Evolutionary conservation across 768 basidiomycete species (phyloP).

Genomic region (Mycena capillaripes): DNA sequence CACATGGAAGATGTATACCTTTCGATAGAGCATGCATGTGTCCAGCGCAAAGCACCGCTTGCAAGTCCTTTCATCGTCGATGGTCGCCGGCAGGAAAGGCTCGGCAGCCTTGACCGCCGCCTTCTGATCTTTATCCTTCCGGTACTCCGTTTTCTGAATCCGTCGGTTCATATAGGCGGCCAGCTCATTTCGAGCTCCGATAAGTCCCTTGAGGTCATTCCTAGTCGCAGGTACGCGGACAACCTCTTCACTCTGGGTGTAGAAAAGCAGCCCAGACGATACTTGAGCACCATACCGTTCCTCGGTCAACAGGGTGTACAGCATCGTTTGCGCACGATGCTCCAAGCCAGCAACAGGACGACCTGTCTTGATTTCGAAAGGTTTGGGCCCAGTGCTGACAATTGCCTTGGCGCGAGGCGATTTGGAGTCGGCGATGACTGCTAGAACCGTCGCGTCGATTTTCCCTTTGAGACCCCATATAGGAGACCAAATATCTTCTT

Average conservation of each 20-base stretch:
- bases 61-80: slow-evolving; percentile 86
- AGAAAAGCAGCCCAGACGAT: slow-evolving; percentile 89
- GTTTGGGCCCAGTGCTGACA: slow-evolving; percentile 63
- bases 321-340: slow-evolving; percentile 97
- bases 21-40: slow-evolving; percentile 94
- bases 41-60: slow-evolving; percentile 87
- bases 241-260: slow-evolving; percentile 92
- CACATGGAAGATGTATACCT: slow-evolving; percentile 57
- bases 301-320: slow-evolving; percentile 91
- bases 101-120: slow-evolving; percentile 42
- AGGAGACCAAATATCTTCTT: slow-evolving; percentile 99
- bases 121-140: background rate
- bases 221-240: slow-evolving; percentile 83
- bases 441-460: slow-evolving; percentile 90
- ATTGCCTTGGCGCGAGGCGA: slow-evolving; percentile 39
- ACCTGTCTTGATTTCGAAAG: slow-evolving; percentile 98
- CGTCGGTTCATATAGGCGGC: slow-evolving; percentile 81
- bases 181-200: slow-evolving; percentile 88
- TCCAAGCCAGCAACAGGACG: slow-evolving; percentile 82
- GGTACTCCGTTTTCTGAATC: slow-evolving; percentile 37
- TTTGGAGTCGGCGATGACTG: slow-evolving; percentile 67
- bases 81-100: slow-evolving; percentile 87
- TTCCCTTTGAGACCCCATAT: slow-evolving; percentile 96
- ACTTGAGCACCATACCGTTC: slow-evolving; percentile 93
- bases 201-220: slow-evolving; percentile 88